phyloP scores from a whole-genome alignment of 768 basidiomycete genomes.

The Phaeolepiota aurea region DNA sequence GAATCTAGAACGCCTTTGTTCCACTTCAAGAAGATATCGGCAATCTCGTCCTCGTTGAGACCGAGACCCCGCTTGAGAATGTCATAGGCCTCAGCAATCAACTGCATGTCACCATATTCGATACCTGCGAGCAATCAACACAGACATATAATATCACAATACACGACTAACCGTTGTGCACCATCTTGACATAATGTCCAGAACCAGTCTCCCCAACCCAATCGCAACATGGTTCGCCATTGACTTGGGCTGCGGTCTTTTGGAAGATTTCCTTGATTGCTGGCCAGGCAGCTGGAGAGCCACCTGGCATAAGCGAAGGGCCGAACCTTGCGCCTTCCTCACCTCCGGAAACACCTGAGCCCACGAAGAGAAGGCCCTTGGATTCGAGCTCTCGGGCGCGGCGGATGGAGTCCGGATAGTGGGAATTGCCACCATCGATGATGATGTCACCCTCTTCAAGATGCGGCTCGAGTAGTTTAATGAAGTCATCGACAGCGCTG shows the following conservation, averaged over 20 bases:
- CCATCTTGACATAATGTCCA: conserved; percentile 99
- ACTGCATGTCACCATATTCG: conserved; percentile 99
- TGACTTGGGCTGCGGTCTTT: conserved; percentile 89
- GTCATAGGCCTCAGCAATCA: conserved; percentile 98
- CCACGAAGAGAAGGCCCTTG: conserved; percentile 95
- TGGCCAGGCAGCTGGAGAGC: conserved; percentile 90
- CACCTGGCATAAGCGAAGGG: conserved; percentile 99
- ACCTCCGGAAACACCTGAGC: conserved; percentile 97
- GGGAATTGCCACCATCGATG: conserved; percentile 99
- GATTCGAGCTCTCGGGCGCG: conserved; percentile 87
- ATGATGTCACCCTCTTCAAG: conserved; percentile 97
- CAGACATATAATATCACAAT: conserved; percentile 3
- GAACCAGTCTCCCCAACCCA: conserved; percentile 97
- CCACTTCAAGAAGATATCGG: conserved; percentile 90
- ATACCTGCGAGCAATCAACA: conserved; percentile 57
- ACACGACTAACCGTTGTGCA: conserved; percentile 70
- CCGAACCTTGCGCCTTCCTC: conserved; percentile 98
- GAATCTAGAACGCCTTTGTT: conserved; percentile 99
- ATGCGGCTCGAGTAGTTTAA: conserved; percentile 77
- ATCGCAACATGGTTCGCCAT: conserved; percentile 97
- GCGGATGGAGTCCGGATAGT: conserved; percentile 97
- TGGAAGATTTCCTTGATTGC: conserved; percentile 98
- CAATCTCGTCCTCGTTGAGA: conserved; percentile 80
- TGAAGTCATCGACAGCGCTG: conserved; percentile 92
- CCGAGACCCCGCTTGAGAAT: conserved; percentile 96